Conservation (phyloP, 2,329 filamentous ascomycete species). For the Trichoderma simmonsii region DNA sequence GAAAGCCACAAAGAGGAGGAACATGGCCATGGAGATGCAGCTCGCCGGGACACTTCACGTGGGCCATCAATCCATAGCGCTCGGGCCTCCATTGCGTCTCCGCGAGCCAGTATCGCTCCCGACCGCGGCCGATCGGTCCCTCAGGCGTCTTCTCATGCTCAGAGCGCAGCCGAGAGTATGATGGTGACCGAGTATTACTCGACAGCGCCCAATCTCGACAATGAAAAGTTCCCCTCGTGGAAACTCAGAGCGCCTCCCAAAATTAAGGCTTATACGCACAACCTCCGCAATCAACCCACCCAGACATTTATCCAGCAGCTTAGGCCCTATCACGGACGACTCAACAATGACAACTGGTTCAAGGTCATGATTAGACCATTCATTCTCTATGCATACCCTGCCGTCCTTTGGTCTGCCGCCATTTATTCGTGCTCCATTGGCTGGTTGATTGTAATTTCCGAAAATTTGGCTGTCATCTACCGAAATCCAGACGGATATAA, state of each 20-base stretch:
- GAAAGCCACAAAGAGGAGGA: not conserved
- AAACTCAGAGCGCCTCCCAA: conserved; percentile 34
- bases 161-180: conserved; percentile 22
- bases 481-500: conserved; percentile 67
- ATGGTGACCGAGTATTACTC: conserved; percentile 26
- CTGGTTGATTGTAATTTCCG: conserved; percentile 93
- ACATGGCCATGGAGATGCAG: not conserved
- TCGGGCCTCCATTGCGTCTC: not conserved
- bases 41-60: not conserved
- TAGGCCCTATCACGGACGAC: conserved; percentile 71
- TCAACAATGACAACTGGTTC: conserved; percentile 75
- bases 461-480: conserved; percentile 80
- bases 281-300: conserved; percentile 62
- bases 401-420: conserved; percentile 81
- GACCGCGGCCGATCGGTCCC: not conserved
- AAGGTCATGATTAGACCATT: conserved; percentile 77
- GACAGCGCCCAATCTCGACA: conserved; percentile 37
- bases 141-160: conserved; percentile 1
- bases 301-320: conserved; percentile 74
- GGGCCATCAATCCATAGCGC: not conserved
- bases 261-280: conserved; percentile 62
- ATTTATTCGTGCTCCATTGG: conserved; percentile 87
- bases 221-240: conserved; percentile 41
- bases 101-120: not conserved
- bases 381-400: conserved; percentile 81